Conservation (phyloP, 768 basidiomycete genomes). For the Hygrophorus pudorinus region DNA sequence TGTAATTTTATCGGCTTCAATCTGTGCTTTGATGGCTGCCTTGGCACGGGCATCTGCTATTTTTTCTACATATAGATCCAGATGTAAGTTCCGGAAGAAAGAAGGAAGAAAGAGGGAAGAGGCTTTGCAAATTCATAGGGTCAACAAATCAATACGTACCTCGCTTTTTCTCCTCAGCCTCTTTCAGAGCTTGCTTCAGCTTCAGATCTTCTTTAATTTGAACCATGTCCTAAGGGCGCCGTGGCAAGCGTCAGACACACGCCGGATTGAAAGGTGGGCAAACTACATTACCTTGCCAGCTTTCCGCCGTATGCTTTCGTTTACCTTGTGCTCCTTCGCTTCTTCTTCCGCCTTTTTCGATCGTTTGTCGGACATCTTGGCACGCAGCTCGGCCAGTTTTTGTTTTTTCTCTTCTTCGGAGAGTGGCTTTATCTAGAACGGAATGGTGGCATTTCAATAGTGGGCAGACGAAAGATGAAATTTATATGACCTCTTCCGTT, state of each 20-base stretch:
- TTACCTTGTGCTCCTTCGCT: constrained; percentile 58
- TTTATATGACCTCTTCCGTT: constrained; percentile 65
- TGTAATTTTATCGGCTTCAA: constrained; percentile 86
- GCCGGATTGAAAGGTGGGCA: neutral
- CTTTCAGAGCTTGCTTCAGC: constrained; percentile 72
- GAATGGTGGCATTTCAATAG: no score
- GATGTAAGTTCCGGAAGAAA: neutral
- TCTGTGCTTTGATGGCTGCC: constrained; percentile 86
- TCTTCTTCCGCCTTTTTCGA: constrained; percentile 64
- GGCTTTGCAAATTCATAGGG: no score
- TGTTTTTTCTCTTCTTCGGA: constrained; percentile 90
- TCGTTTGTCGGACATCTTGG: constrained; percentile 76
- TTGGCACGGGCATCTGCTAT: constrained; percentile 77
- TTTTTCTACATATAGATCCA: constrained; percentile 64
- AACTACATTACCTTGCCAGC: constrained; percentile 56
- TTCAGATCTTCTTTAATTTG: constrained; percentile 69
- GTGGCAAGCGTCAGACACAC: neutral
- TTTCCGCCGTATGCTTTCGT: constrained; percentile 77
- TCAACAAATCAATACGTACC: constrained; percentile 38
- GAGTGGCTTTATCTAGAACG: constrained; percentile 74
- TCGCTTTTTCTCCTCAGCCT: constrained; percentile 70
- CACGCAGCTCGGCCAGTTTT: constrained; percentile 68
- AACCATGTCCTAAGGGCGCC: constrained; percentile 47
- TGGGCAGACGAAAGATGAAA: neutral
- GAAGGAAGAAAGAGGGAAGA: no score